Conservation (phyloP, 305 asterid species). For the Fraxinus albicans region DNA sequence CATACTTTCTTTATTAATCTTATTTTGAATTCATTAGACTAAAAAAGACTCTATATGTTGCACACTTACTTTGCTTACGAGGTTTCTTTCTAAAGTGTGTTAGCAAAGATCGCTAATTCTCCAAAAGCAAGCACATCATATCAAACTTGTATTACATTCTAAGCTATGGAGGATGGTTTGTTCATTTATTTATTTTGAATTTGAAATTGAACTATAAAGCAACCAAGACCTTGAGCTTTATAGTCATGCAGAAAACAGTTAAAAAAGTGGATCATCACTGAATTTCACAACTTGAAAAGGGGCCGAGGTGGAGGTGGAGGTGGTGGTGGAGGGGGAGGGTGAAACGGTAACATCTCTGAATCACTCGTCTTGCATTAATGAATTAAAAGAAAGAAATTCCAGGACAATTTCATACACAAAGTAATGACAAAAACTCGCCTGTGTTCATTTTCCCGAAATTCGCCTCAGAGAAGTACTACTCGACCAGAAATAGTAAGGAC, state of each 20-base stretch:
- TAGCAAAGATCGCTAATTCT: neutral
- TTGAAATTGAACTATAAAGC: too few species aligned
- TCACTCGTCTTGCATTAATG: neutral
- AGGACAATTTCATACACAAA: neutral
- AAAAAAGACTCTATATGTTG: neutral
- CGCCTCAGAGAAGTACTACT: conserved; percentile 21
- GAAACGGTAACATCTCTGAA: neutral
- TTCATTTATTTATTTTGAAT: neutral
- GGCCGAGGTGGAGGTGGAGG: too few species aligned
- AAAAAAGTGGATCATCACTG: neutral
- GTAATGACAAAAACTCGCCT: conserved; percentile 19
- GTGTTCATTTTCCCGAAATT: conserved; percentile 16
- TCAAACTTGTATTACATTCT: neutral
- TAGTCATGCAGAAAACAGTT: neutral
- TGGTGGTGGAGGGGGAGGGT: neutral
- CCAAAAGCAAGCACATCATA: neutral
- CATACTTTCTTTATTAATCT: neutral
- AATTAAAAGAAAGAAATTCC: neutral
- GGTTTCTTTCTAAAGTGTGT: neutral
- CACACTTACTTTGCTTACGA: neutral
- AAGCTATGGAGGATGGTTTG: neutral
- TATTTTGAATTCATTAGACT: neutral
- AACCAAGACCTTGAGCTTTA: neutral
- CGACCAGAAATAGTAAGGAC: conserved; percentile 5
- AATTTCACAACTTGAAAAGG: neutral